Evolutionary conservation across 164 flowering plant genomes (phyloP).

Genomic region (Malania oleifera): DNA sequence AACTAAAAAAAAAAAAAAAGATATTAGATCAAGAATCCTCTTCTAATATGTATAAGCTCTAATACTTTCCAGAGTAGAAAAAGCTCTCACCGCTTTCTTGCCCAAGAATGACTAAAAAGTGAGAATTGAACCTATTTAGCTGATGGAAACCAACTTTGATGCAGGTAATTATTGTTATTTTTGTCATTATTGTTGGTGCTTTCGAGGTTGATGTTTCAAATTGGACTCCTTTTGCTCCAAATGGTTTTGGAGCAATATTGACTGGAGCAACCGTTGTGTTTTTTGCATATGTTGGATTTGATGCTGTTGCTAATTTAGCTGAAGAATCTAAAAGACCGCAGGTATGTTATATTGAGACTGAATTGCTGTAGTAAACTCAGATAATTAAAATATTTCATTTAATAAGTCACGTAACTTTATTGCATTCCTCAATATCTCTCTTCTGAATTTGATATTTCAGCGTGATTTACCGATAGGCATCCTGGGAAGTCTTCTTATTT

Average conservation of each 20-base stretch:
- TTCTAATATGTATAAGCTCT: no score
- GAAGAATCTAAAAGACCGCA: slow-evolving; percentile 95
- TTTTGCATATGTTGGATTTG: slow-evolving; percentile 98
- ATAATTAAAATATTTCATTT: not conserved
- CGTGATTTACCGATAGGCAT: slow-evolving; percentile 92
- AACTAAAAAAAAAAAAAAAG: no score
- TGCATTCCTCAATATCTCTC: slow-evolving; percentile 1
- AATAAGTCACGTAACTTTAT: not conserved
- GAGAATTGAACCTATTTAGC: no score
- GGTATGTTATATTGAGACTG: slow-evolving; percentile 36
- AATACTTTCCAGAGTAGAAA: no score
- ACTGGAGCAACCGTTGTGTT: slow-evolving; percentile 97
- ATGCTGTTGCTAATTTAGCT: slow-evolving; percentile 97
- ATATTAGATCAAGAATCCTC: no score
- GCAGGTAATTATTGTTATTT: slow-evolving; percentile 81
- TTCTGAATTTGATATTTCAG: slow-evolving; percentile 36
- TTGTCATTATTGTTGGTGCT: slow-evolving; percentile 71
- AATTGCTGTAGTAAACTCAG: not conserved
- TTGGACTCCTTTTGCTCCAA: slow-evolving; percentile 97
- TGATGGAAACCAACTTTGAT: slow-evolving; percentile 13
- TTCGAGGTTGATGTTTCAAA: slow-evolving; percentile 88
- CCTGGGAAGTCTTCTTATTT: slow-evolving; percentile 75
- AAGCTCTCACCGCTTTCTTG: no score
- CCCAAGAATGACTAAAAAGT: no score
- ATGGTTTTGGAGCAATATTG: slow-evolving; percentile 67